Evolutionary conservation across 2,329 filamentous ascomycete species (phyloP), one percentile per base, ranked within the genome.

Genomic region (Aphanoascus verrucosus): DNA sequence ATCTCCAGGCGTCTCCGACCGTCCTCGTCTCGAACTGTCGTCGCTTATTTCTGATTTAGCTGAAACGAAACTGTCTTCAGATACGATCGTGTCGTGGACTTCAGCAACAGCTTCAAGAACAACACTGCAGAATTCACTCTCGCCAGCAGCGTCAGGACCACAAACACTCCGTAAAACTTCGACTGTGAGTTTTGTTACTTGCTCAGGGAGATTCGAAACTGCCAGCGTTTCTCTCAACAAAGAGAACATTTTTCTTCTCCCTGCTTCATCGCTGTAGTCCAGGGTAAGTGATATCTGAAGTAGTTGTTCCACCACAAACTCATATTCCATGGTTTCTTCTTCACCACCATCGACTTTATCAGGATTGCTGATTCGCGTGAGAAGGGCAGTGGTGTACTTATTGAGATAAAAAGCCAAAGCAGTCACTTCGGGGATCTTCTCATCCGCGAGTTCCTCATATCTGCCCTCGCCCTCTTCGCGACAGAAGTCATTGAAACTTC

Each of bases 251-350:
- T 95, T 94, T 55, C 91, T 80, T 59, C 93, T 82, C 48, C 93
- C 93, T 58, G 95, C 87, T 69, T 97, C 93, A 65, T 98, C 93
- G n/a, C 88, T 90, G 69, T 97, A 98, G 69, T 98, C 93, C 49
- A 97, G 79, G 1, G 88, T 94, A 56, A 90, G 77, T 4, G 88
- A 86, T 64, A 98, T 94, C 62, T 96, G 86, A 35, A 98, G 81
- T 54, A 98, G 77, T 65, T 98, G 94, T 67, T 97, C 90, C 38
- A 96, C 86, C 57, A 96, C 86, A 62, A 98, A 98, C 68, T 97
- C 91, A 61, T 90, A 84, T 66, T 96, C 89, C 5, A 89, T 84
- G 0, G 85, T 85, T 60, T 94, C 86, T 62, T 94, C 87, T 56
- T 90, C 86, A 3, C 76, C 77, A 5, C 87, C 86, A 19, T 81